phyloP scores from a whole-genome alignment of 768 basidiomycete genomes.

The Leccinum truebloodii region DNA sequence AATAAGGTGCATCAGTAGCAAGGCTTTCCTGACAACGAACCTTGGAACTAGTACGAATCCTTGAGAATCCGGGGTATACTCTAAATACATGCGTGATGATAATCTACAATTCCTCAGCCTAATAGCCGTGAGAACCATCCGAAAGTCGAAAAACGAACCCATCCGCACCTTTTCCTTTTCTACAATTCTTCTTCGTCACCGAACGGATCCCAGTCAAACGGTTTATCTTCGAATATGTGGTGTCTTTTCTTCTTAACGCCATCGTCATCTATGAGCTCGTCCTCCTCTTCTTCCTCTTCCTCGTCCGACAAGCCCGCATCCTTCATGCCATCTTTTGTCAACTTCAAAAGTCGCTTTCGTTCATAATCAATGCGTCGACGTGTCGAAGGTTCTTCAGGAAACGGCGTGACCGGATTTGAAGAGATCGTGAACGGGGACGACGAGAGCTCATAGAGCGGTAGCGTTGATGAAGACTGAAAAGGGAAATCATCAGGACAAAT shows the following conservation, averaged over 20 bases:
- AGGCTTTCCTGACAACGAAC: neutral
- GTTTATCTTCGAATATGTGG: constrained; percentile 30
- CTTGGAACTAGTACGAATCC: neutral
- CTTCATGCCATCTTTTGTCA: constrained; percentile 33
- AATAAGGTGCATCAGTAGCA: neutral
- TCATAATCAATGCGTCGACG: constrained; percentile 35
- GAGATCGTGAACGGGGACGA: constrained; percentile 27
- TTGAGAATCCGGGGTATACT: constrained; percentile 1
- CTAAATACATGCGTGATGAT: constrained; percentile 10
- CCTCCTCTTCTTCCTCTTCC: constrained; percentile 24
- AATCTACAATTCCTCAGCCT: constrained; percentile 3
- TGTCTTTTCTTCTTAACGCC: constrained; percentile 14
- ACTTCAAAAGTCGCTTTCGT: constrained; percentile 27
- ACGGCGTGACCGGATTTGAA: constrained; percentile 34
- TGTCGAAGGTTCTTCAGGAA: constrained; percentile 26
- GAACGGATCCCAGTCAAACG: constrained; percentile 34
- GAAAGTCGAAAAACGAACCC: neutral
- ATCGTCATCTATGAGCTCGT: constrained; percentile 16
- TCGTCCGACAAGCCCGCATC: constrained; percentile 23
- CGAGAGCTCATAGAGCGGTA: constrained; percentile 28
- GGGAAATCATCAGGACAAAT: neutral
- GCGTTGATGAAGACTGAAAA: constrained; percentile 28
- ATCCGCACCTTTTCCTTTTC: neutral
- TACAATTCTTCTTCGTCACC: constrained; percentile 29
- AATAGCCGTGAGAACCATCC: neutral